Evolutionary conservation across 352 stramenopile species (phyloP).

Genomic region (Aphanomyces invadans): DNA sequence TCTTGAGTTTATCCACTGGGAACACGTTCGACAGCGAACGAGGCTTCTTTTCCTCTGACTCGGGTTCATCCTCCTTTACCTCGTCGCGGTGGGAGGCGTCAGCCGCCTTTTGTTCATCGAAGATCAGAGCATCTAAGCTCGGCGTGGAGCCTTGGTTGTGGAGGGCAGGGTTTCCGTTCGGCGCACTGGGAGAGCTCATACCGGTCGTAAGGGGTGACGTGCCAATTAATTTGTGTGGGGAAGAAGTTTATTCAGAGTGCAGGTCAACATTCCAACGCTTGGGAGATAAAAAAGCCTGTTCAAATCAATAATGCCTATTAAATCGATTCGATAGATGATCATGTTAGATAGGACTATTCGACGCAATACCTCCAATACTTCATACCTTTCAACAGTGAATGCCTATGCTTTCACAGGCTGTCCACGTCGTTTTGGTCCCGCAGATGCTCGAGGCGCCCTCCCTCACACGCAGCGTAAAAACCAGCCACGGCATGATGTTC

Average conservation of each 20-base stretch:
- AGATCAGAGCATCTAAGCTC: conserved; percentile 71
- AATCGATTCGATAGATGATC: neutral
- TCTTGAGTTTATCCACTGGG: conserved; percentile 85
- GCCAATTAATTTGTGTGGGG: neutral
- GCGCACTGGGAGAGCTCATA: conserved; percentile 9
- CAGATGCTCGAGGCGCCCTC: too few species aligned
- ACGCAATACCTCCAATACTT: conserved; percentile 7
- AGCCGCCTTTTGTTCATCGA: conserved; percentile 58
- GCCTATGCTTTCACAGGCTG: too few species aligned
- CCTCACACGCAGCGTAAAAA: too few species aligned
- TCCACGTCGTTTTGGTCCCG: too few species aligned
- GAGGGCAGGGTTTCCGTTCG: neutral
- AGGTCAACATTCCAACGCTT: neutral
- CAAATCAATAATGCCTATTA: neutral
- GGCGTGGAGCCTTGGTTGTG: conserved; percentile 24
- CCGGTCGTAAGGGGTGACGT: neutral
- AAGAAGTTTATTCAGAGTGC: conserved; percentile 17
- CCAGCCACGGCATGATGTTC: too few species aligned
- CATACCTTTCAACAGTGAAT: neutral
- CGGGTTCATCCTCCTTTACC: conserved; percentile 35
- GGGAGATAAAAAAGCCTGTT: neutral
- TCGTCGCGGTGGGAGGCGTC: conserved; percentile 29
- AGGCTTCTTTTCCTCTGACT: conserved; percentile 42
- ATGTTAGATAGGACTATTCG: neutral
- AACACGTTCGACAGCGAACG: conserved; percentile 71